Evolutionary conservation across 805 yeast genomes (phyloP).

Genomic region (Candida tallmaniae): DNA sequence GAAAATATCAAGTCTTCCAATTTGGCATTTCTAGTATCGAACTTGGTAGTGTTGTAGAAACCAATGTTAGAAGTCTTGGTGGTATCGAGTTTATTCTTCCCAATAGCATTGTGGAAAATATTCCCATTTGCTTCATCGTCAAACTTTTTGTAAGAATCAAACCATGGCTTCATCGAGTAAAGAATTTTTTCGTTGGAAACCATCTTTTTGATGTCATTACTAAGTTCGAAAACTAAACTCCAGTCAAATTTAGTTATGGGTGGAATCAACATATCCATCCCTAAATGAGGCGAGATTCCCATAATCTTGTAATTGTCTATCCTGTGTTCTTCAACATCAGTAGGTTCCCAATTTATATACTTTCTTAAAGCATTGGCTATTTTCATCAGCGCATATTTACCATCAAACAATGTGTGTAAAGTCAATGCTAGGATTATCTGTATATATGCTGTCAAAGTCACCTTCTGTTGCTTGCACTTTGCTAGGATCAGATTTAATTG

Average conservation of each 20-base stretch:
- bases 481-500: conserved; percentile 20
- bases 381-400: conserved; percentile 19
- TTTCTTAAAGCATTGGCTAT: conserved; percentile 32
- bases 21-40: conserved; percentile 6
- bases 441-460: conserved; percentile 31
- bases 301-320: conserved; percentile 21
- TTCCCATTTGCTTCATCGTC: conserved; percentile 8
- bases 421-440: conserved; percentile 21
- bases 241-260: conserved; percentile 30
- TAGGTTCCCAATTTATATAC: conserved; percentile 12
- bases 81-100: conserved; percentile 25
- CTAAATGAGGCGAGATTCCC: conserved; percentile 32
- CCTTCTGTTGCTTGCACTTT: conserved; percentile 24
- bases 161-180: conserved; percentile 17
- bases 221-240: conserved; percentile 24
- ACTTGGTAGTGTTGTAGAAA: conserved; percentile 14
- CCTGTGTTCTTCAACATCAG: too few species aligned
- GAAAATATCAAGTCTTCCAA: conserved; percentile 30
- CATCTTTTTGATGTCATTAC: conserved; percentile 14
- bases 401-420: conserved; percentile 25
- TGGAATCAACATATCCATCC: conserved; percentile 25
- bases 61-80: conserved; percentile 37
- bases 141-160: conserved; percentile 11
- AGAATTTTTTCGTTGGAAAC: conserved; percentile 20
- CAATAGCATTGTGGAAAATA: conserved; percentile 21